Conservation (phyloP, 192 early-diverging fungal genomes). For the Spinellus fusiger region DNA sequence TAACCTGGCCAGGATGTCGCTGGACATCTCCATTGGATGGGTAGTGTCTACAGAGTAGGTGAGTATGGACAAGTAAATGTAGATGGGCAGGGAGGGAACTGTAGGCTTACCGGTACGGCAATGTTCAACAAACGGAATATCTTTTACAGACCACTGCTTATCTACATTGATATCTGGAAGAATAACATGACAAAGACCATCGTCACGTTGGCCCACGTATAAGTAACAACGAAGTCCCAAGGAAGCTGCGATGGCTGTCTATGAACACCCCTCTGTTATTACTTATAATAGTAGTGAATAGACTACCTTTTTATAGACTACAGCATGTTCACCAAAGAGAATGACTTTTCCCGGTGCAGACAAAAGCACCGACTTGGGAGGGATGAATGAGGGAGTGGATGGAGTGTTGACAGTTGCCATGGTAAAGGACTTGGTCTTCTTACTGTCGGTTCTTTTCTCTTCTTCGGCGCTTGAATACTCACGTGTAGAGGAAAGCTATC, state of each 20-base stretch:
- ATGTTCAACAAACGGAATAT: conserved; percentile 16
- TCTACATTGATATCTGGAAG: conserved; percentile 61
- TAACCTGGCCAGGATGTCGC: conserved; percentile 21
- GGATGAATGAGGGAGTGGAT: not conserved
- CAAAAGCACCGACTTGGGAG: conserved; percentile 16
- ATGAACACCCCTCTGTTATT: conserved; percentile 38
- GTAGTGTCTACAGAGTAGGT: conserved; percentile 10
- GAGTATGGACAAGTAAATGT: not conserved
- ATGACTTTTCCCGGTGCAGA: conserved; percentile 97
- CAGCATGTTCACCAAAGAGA: conserved; percentile 96
- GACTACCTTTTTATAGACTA: conserved; percentile 82
- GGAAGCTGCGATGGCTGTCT: conserved; percentile 80
- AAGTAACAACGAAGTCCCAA: conserved; percentile 73
- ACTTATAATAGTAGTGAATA: not conserved
- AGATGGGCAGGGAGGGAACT: not conserved
- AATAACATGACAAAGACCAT: conserved; percentile 39
- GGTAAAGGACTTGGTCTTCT: not conserved
- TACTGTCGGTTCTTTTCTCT: too few species aligned
- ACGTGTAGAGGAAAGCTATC: too few species aligned
- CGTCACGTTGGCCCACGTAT: conserved; percentile 46
- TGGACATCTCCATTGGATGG: conserved; percentile 36
- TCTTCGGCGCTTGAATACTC: too few species aligned
- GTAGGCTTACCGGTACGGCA: not conserved
- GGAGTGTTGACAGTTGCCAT: not conserved
- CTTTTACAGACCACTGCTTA: conserved; percentile 25